These are phyloP conservation scores for Stephania japonica DNA, from an alignment of 164 flowering plant species.

Conservation along the genomic window DNA sequence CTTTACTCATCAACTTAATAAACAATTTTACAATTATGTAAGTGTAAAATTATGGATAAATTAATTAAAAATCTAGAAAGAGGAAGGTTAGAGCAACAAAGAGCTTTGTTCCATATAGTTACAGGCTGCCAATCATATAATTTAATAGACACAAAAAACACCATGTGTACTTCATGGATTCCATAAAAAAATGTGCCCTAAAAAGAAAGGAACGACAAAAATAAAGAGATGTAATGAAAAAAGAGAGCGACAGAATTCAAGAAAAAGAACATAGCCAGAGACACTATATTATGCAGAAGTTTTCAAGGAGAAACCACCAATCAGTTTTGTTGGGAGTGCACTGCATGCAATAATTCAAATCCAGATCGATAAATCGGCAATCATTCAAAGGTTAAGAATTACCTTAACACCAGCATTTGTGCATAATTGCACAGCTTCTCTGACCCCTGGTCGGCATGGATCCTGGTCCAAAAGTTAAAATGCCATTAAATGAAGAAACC, in stretches of 20 bases:
- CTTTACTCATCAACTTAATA: not conserved
- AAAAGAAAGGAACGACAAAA: not conserved
- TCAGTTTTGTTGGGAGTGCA: not conserved
- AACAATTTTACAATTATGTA: too few relatives aligned
- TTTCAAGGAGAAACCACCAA: not conserved
- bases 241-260: too few relatives aligned
- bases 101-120: not conserved
- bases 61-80: too few relatives aligned
- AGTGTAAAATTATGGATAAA: not conserved
- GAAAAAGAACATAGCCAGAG: not conserved
- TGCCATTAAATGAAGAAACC: not conserved
- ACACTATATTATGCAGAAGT: not conserved
- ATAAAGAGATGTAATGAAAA: not conserved
- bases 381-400: not conserved
- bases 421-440: conserved; percentile 70
- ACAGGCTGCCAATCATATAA: too few relatives aligned
- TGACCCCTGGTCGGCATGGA: conserved; percentile 93
- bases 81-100: too few relatives aligned
- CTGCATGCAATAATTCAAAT: not conserved
- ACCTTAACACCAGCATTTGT: conserved; percentile 94
- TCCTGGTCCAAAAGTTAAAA: conserved; percentile 41
- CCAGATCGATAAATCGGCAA: not conserved
- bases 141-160: too few relatives aligned
- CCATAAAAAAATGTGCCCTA: not conserved
- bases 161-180: not conserved